phyloP scores from a whole-genome alignment of 106 monocot genomes.

The Vanilla planifolia region DNA sequence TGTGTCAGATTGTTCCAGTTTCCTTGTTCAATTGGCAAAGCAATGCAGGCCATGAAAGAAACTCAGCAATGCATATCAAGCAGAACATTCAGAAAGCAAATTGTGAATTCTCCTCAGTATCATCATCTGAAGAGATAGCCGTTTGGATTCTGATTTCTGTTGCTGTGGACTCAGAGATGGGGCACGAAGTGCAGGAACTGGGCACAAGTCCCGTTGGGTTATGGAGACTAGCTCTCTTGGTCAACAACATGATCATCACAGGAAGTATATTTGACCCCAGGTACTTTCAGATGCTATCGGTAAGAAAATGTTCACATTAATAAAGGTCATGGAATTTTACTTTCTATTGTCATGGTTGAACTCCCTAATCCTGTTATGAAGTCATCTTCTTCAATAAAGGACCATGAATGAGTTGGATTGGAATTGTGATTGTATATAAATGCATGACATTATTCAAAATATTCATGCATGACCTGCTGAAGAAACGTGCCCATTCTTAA shows the following conservation, averaged over 20 bases:
- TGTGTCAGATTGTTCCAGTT: slow-evolving; percentile 62
- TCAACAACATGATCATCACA: slow-evolving; percentile 33
- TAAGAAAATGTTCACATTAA: no score
- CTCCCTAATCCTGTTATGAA: no score
- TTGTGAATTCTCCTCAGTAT: slow-evolving; percentile 2
- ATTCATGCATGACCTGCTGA: no score
- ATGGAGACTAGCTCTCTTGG: slow-evolving; percentile 63
- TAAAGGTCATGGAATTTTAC: no score
- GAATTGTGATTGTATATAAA: no score
- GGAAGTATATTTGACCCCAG: slow-evolving; percentile 51
- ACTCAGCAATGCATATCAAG: slow-evolving; percentile 9
- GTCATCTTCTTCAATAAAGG: no score
- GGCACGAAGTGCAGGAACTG: slow-evolving; percentile 16
- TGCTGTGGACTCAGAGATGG: slow-evolving; percentile 25
- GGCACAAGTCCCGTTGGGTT: slow-evolving; percentile 14
- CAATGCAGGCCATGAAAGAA: no score
- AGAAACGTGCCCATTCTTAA: no score
- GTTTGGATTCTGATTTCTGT: slow-evolving; percentile 60
- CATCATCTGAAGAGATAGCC: slow-evolving; percentile 30
- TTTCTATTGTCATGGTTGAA: no score
- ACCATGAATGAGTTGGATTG: no score
- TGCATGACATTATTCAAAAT: no score
- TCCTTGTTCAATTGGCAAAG: slow-evolving; percentile 30
- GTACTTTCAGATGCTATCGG: slow-evolving; percentile 19
- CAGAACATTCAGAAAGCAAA: slow-evolving; percentile 7